These are phyloP conservation scores for Blastobotrys peoriensis DNA, from an alignment of 805 yeast genomes.

Conservation along the genomic window DNA sequence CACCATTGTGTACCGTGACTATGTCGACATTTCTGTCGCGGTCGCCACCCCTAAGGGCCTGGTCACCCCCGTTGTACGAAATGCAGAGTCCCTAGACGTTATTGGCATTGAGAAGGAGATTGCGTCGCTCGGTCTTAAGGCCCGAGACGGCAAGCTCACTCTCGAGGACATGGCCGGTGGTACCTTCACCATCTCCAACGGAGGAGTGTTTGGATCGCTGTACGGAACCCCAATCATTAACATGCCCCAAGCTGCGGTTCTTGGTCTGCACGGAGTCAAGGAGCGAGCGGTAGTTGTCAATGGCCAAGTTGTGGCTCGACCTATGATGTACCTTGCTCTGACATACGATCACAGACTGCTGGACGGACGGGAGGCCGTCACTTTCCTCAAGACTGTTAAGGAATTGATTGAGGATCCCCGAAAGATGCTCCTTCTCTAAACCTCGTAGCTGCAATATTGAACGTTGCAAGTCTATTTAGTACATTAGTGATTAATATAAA, in stretches of 20 bases:
- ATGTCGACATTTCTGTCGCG: conserved; percentile 91
- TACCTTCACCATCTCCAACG: conserved; percentile 97
- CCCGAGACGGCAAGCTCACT: conserved; percentile 94
- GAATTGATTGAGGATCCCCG: conserved; percentile 98
- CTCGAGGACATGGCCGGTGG: conserved; percentile 99
- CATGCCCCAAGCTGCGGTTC: conserved; percentile 96
- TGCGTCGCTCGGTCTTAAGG: conserved; percentile 73
- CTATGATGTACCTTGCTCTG: conserved; percentile 99
- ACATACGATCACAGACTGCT: conserved; percentile 97
- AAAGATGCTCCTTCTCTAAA: conserved; percentile 69
- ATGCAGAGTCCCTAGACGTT: conserved; percentile 85
- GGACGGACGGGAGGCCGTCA: conserved; percentile 98
- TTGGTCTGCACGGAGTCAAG: conserved; percentile 96
- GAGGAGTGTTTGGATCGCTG: conserved; percentile 97
- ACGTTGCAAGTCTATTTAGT: neutral
- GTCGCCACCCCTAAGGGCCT: conserved; percentile 99
- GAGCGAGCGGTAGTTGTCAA: conserved; percentile 95
- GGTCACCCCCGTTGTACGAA: conserved; percentile 96
- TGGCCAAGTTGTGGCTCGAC: conserved; percentile 94
- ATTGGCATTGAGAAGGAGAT: conserved; percentile 89
- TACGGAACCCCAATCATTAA: conserved; percentile 98
- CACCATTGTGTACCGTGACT: conserved; percentile 93
- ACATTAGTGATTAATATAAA: neutral
- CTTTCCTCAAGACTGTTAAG: conserved; percentile 91
- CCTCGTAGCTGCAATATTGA: neutral